phyloP scores from a whole-genome alignment of 1,139 yeast species.

The Hyphopichia buzzinii region DNA sequence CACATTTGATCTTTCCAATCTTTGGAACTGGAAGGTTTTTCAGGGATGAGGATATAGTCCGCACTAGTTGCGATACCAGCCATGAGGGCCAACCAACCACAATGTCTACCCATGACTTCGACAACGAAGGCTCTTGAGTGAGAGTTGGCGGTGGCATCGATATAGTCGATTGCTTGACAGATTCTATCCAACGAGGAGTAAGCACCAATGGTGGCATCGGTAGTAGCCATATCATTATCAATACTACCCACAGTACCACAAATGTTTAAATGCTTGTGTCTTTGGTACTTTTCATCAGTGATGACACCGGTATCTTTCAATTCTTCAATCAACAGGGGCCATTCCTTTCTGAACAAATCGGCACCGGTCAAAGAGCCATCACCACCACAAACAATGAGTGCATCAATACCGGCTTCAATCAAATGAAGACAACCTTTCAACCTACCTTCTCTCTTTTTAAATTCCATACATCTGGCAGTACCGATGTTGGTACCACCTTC shows the following conservation, averaged over 20 bases:
- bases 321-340: constrained; percentile 72
- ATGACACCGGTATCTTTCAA: constrained; percentile 50
- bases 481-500: constrained; percentile 83
- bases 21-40: constrained; percentile 61
- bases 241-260: constrained; percentile 82
- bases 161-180: constrained; percentile 74
- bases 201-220: constrained; percentile 82
- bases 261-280: constrained; percentile 60
- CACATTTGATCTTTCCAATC: constrained; percentile 70
- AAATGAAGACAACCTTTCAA: constrained; percentile 64
- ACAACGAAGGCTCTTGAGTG: constrained; percentile 82
- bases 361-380: constrained; percentile 87
- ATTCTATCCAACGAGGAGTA: constrained; percentile 75
- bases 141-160: constrained; percentile 81
- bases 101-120: constrained; percentile 89
- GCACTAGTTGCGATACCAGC: constrained; percentile 83
- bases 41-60: constrained; percentile 78
- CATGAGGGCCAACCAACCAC: constrained; percentile 86
- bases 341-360: constrained; percentile 71
- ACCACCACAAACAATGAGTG: constrained; percentile 80
- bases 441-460: constrained; percentile 68
- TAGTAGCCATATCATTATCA: constrained; percentile 80
- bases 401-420: constrained; percentile 73
- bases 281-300: constrained; percentile 49
- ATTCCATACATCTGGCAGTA: constrained; percentile 72